phyloP scores from a whole-genome alignment of 352 stramenopile species.

The Phytophthora multivora region DNA sequence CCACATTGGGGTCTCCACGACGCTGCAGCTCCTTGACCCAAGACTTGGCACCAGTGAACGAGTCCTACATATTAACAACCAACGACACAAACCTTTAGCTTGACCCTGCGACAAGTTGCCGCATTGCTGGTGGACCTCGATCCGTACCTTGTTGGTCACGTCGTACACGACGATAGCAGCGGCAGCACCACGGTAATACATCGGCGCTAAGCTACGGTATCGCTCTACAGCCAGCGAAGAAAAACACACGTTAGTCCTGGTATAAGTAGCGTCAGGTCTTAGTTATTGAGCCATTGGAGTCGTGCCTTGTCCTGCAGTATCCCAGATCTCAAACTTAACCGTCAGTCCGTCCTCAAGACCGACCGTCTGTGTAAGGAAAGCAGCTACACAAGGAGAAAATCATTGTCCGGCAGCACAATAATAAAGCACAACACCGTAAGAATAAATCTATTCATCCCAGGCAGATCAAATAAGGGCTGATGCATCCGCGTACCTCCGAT shows the following conservation, averaged over 20 bases:
- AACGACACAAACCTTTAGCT: constrained; percentile 7
- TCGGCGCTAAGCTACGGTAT: constrained; percentile 97
- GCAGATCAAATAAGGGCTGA: no score
- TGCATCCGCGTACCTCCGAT: constrained; percentile 83
- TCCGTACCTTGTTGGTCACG: constrained; percentile 94
- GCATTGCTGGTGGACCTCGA: not conserved
- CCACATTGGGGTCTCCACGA: constrained; percentile 96
- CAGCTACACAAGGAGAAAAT: constrained; percentile 49
- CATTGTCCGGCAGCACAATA: constrained; percentile 2
- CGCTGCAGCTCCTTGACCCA: constrained; percentile 99
- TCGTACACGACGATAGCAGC: constrained; percentile 98
- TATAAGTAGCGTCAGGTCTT: not conserved
- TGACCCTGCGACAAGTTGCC: constrained; percentile 9
- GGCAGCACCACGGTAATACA: constrained; percentile 97
- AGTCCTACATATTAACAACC: constrained; percentile 72
- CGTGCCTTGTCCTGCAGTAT: constrained; percentile 95
- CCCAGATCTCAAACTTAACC: constrained; percentile 99
- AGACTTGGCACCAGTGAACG: constrained; percentile 97
- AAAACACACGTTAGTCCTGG: constrained; percentile 10
- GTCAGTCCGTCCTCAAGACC: constrained; percentile 96
- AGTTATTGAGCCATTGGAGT: not conserved
- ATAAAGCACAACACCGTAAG: constrained; percentile 2
- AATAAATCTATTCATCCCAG: not conserved
- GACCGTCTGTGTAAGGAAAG: constrained; percentile 99
- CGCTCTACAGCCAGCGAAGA: constrained; percentile 66